These are phyloP conservation scores for Triglochin maritima DNA, from an alignment of 106 monocot genomes.

Conservation along the genomic window DNA sequence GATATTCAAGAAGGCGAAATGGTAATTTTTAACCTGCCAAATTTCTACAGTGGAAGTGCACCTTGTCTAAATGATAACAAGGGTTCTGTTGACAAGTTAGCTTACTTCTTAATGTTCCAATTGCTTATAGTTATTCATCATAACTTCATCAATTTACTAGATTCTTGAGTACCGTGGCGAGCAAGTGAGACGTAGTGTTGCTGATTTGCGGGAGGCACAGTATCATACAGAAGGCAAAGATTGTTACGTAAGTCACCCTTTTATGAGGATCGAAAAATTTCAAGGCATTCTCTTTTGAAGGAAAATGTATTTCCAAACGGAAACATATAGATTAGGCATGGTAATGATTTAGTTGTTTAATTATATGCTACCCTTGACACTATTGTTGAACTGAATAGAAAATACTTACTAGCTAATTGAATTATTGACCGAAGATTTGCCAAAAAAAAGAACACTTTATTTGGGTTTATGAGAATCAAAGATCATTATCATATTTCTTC, in stretches of 20 bases:
- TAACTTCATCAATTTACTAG: constrained; percentile 17
- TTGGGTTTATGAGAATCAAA: not conserved
- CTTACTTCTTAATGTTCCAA: not conserved
- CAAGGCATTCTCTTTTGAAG: constrained; percentile 6
- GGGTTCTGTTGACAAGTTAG: not conserved
- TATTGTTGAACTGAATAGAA: no score
- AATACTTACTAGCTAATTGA: no score
- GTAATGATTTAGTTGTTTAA: no score
- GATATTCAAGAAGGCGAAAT: constrained; percentile 96
- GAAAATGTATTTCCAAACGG: not conserved
- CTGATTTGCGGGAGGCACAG: constrained; percentile 70
- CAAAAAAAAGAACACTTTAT: no score
- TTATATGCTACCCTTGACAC: no score
- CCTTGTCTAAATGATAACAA: not conserved
- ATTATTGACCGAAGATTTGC: no score
- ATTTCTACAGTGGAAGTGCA: no score
- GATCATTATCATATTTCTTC: not conserved
- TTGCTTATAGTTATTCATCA: no score
- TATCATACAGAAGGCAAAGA: constrained; percentile 75
- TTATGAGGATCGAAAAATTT: constrained; percentile 4
- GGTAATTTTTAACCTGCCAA: constrained; percentile 26
- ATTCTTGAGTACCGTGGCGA: constrained; percentile 96
- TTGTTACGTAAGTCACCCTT: constrained; percentile 61
- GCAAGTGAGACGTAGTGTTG: constrained; percentile 82
- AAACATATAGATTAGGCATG: no score